These are phyloP conservation scores for Talaromyces liani DNA, from an alignment of 495 filamentous ascomycete species.

Conservation along the genomic window DNA sequence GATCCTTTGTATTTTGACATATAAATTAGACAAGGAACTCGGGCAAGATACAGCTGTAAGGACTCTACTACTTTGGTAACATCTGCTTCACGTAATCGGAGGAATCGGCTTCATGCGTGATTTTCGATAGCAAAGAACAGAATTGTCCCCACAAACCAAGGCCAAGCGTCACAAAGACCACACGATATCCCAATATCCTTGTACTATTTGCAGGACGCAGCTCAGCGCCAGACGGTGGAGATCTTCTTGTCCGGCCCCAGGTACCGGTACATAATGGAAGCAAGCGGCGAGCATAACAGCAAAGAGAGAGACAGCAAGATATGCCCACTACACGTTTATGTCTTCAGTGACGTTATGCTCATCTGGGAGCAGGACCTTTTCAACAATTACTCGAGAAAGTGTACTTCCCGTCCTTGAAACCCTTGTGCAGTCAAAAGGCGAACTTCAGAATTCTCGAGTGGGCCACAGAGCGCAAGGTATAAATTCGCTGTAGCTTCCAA, in stretches of 20 bases:
- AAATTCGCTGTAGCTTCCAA: constrained; percentile 60
- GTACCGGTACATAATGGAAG: constrained; percentile 59
- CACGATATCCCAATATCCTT: not conserved
- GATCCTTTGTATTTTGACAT: no score
- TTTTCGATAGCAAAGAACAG: no score
- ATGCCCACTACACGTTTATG: constrained; percentile 64
- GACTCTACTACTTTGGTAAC: no score
- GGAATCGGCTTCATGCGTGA: no score
- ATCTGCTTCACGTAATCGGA: no score
- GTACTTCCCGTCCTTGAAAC: constrained; percentile 56
- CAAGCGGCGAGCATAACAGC: constrained; percentile 54
- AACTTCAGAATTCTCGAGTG: constrained; percentile 55
- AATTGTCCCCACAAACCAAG: not conserved
- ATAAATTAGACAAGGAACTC: no score
- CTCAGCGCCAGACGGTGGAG: constrained; percentile 48
- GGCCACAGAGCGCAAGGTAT: constrained; percentile 62
- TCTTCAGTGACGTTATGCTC: constrained; percentile 15
- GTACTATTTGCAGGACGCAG: constrained; percentile 19
- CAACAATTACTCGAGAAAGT: constrained; percentile 33
- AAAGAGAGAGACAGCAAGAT: constrained; percentile 60
- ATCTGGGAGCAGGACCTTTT: no score
- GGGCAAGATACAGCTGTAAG: no score
- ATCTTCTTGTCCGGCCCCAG: constrained; percentile 58
- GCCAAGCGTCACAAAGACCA: not conserved
- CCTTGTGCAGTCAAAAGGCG: constrained; percentile 60